Percentiles rank a stretch among this genome's conserved stretches.
Evolutionary conservation across 768 basidiomycete genomes (phyloP).

Genomic region (Lactarius hengduanensis): DNA sequence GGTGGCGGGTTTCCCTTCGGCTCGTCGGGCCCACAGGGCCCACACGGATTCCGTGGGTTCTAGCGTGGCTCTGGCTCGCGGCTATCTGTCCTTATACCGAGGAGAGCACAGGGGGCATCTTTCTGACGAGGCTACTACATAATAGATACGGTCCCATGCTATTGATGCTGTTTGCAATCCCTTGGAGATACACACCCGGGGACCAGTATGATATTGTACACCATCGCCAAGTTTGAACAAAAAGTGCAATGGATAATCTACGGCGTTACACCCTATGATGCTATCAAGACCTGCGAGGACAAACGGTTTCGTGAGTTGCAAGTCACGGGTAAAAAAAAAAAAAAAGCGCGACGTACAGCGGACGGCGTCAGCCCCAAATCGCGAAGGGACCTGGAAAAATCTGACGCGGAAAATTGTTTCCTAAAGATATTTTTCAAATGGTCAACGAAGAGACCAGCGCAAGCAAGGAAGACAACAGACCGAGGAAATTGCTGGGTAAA

Average conservation of each 20-base stretch:
- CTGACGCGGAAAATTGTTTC: conserved; percentile 70
- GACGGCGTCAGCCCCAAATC: conserved; percentile 90
- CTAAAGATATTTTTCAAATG: conserved; percentile 39
- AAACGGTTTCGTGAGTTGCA: neutral
- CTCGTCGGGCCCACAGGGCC: neutral
- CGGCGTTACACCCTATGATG: conserved; percentile 15
- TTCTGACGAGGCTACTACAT: neutral
- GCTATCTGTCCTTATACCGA: neutral
- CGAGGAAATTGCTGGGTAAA: conserved; percentile 85
- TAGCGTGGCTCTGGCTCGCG: neutral
- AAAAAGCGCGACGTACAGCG: conserved; percentile 54
- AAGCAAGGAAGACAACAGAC: conserved; percentile 40
- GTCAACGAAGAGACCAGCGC: neutral
- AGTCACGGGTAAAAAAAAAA: neutral
- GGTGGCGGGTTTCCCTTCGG: conserved; percentile 15
- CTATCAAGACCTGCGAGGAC: conserved; percentile 23
- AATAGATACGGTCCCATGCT: conserved; percentile 2
- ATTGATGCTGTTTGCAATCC: neutral
- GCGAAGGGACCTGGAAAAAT: conserved; percentile 77
- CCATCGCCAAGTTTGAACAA: conserved; percentile 5
- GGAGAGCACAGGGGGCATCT: conserved; percentile 10
- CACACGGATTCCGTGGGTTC: conserved; percentile 18
- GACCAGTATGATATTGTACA: conserved; percentile 14
- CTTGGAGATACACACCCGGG: conserved; percentile 4
- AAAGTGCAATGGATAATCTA: conserved; percentile 13